These are phyloP conservation scores for Tolypocladium ophioglossoides DNA, from an alignment of 2,329 filamentous ascomycete species.

Conservation along the genomic window DNA sequence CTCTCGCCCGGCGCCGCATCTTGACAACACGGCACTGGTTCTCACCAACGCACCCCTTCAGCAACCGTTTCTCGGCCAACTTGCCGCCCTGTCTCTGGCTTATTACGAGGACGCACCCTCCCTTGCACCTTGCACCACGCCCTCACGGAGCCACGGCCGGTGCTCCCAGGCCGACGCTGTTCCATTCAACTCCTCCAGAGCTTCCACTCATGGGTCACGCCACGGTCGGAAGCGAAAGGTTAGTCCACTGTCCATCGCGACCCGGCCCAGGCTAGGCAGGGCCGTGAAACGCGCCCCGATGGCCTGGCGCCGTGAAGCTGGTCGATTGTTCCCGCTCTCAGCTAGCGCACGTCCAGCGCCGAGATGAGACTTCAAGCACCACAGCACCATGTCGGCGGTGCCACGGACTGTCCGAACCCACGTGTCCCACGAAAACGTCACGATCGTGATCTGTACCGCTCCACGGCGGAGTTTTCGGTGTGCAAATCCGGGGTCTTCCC, in stretches of 20 bases:
- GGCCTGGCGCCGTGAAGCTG: neutral
- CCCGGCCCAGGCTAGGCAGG: slow-evolving; percentile 6
- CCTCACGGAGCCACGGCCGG: too few species aligned
- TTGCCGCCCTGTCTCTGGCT: neutral
- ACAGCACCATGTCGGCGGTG: too few species aligned
- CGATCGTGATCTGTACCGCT: neutral
- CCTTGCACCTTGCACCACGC: too few species aligned
- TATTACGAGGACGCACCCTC: neutral
- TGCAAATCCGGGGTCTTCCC: neutral
- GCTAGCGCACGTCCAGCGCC: neutral
- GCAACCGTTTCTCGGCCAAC: neutral
- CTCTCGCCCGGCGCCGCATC: neutral
- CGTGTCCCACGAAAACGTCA: neutral
- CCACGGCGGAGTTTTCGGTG: neutral
- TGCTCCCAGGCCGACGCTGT: too few species aligned
- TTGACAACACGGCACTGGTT: neutral
- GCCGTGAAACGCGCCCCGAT: slow-evolving; percentile 12
- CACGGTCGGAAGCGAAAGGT: neutral
- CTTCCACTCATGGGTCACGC: neutral
- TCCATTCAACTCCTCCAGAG: neutral
- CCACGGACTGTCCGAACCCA: neutral
- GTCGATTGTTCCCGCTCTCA: neutral
- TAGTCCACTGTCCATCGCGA: neutral
- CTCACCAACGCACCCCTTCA: neutral
- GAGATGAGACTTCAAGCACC: neutral